Base-by-base conservation (phyloP, 2,329 filamentous ascomycete genomes). In the Aspergillus udagawae region DNA sequence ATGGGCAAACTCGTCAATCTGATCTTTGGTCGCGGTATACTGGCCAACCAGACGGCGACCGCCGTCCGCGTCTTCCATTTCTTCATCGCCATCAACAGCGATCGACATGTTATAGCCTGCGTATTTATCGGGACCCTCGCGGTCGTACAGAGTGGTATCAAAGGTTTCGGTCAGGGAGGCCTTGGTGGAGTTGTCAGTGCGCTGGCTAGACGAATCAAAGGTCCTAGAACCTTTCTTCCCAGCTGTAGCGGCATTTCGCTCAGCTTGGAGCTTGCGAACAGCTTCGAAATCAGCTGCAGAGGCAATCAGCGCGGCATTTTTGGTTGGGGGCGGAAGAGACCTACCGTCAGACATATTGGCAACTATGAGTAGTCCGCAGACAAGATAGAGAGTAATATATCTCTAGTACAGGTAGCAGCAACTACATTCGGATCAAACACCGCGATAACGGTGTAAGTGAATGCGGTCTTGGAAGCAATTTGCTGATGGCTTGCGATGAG, bases 1-100 rank as follows among this genome's bases (percentile, higher is more conserved):
- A 54, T 85, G 86, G 25, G 93, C 88, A 76, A 96, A 96, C 77
- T 99, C 94, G 72, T 96, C 91, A 71, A 99, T 92, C 77, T 97
- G 91, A 52, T 90, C 87, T 65, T 86, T 88, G 42, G 92, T 93
- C 27, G 94, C 94, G 38, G 94, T 99, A 77, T 99, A 99, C 76
- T 97, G 94, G 62, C 92, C 93, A 35, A 97, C 88, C 59, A 99
- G 81, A 59, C 91, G 86, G 68, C 89, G 85, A 65, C 90, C 80
- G n/a, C 80, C 86, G 73, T 90, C 88, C 56, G 78, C 86, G 73
- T 91, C 91, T 58, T 89, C 88, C 68, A 88, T 87, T 63, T 92
- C 89, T 58, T 91, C 88, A 54, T 87, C 88, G 70, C 89, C 89
- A 66, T 85, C 86, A 55, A 87, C 86, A 42, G 92, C 89, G 66